Conservation (phyloP, 176 grass and related monocot species). For the Thinopyrum elongatum region DNA sequence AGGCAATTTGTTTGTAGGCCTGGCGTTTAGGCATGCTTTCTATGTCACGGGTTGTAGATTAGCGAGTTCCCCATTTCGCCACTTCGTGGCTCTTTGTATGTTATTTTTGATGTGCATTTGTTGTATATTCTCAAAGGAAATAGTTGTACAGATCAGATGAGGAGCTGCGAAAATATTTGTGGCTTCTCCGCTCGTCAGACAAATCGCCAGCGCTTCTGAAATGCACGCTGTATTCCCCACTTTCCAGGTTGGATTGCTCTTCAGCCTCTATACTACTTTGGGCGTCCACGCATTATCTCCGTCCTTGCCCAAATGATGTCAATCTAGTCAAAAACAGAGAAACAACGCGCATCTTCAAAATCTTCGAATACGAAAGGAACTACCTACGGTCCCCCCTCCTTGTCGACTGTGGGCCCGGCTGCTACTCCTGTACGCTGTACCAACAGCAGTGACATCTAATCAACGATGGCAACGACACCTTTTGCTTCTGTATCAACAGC, state of each 20-base stretch:
- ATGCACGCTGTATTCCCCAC: background rate
- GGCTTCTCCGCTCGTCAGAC: background rate
- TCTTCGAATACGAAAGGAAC: background rate
- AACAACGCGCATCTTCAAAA: background rate
- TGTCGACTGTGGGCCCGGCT: background rate
- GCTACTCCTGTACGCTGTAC: slow-evolving; percentile 15
- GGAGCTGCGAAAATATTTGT: slow-evolving; percentile 35
- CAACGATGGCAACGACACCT: background rate
- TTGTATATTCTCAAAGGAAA: slow-evolving; percentile 37
- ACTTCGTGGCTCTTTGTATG: background rate
- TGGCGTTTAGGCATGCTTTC: slow-evolving; percentile 42
- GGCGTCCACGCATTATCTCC: background rate
- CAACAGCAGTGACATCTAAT: slow-evolving; percentile 24
- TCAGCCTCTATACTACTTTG: background rate
- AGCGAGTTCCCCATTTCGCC: background rate
- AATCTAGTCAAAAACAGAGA: background rate
- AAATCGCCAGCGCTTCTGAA: slow-evolving; percentile 18
- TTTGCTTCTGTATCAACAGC: background rate
- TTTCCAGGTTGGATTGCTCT: background rate
- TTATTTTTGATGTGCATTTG: slow-evolving; percentile 1
- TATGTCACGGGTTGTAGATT: slow-evolving; percentile 31
- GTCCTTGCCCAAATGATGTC: background rate
- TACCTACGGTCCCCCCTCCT: background rate
- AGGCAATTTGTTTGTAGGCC: slow-evolving; percentile 15
- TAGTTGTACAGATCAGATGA: slow-evolving; percentile 15